Evolutionary conservation across 176 grass and related monocot species (phyloP), one percentile per base, ranked within the genome.

Genomic region (Oryza officinalis): DNA sequence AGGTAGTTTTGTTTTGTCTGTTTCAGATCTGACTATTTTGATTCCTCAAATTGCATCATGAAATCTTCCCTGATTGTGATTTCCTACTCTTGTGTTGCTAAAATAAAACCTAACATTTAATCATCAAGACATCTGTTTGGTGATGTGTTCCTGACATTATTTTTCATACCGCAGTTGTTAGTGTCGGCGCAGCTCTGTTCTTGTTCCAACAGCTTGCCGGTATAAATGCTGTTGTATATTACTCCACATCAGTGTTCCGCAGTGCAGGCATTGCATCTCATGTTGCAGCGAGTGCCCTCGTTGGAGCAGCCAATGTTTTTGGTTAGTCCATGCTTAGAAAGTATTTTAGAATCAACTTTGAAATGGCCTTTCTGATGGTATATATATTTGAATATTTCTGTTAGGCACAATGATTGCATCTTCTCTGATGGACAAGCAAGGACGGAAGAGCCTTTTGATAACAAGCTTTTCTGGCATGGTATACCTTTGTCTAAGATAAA

Each of bases 401-500:
- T 22, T 71, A 99, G 96, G 96, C 27, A 99, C 96, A 63, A 40
- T 87, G 47, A 87, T 99, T 94, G 96, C 96, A 50, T 99, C 96
- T 85, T 94, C 96, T 67, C 86, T 99, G 82, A 99, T 99, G 96
- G 96, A 99, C 87, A 96, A 84, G 69, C 88, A 90, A 92, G 96
- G 96, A 65, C 88, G 96, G 90, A 99, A 99, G 78, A 99, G 89
- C 78, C 96, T 99, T 80, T 67, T 99, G 30, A 90, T 99, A 59
- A 96, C 93, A 89, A 99, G 96, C 75, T 96, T 99, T 80, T 89
- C 89, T 79, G 96, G 96, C 94, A 99, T 99, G 96, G 96, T 99
- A 94, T 10, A 31, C 54, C 12, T 40, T 82, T 77, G 9, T 86
- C 74, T 61, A 31, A 13, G 72, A 71, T 67, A 65, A 46, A 65